Conservation (phyloP, 441 rosid genomes). For the Adansonia grandidieri region DNA sequence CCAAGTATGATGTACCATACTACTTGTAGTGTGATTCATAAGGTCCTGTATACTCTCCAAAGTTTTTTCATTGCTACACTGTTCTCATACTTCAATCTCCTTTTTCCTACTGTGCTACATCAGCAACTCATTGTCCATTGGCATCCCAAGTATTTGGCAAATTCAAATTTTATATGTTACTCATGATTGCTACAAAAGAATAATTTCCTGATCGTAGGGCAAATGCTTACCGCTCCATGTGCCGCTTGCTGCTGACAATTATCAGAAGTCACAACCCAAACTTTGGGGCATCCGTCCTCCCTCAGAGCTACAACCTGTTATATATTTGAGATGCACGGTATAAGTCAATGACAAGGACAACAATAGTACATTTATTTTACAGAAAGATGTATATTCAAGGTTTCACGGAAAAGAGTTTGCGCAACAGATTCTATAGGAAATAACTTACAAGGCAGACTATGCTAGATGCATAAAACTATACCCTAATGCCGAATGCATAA, state of each 20-base stretch:
- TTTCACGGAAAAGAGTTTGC: constrained; percentile 19
- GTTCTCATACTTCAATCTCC: background rate
- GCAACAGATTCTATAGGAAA: background rate
- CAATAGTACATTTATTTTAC: background rate
- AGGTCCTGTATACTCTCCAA: background rate
- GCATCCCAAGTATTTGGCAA: background rate
- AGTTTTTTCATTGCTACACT: background rate
- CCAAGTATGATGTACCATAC: constrained; percentile 4
- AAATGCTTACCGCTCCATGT: constrained; percentile 77
- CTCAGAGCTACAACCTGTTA: constrained; percentile 78
- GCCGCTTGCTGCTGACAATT: constrained; percentile 79
- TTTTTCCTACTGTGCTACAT: background rate
- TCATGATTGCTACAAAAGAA: constrained; percentile 14
- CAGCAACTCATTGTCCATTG: background rate
- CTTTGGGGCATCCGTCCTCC: constrained; percentile 89
- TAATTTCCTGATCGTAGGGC: constrained; percentile 17
- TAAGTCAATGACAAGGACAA: constrained; percentile 21
- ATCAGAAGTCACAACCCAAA: constrained; percentile 97
- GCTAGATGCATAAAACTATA: constrained; percentile 8
- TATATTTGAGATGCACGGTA: constrained; percentile 25
- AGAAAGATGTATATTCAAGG: constrained; percentile 23
- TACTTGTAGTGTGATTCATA: background rate
- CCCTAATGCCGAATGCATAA: background rate
- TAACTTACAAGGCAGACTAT: background rate
- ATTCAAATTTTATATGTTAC: background rate